Conservation (phyloP, 2,329 filamentous ascomycete genomes). For the Cytospora paraplurivora region DNA sequence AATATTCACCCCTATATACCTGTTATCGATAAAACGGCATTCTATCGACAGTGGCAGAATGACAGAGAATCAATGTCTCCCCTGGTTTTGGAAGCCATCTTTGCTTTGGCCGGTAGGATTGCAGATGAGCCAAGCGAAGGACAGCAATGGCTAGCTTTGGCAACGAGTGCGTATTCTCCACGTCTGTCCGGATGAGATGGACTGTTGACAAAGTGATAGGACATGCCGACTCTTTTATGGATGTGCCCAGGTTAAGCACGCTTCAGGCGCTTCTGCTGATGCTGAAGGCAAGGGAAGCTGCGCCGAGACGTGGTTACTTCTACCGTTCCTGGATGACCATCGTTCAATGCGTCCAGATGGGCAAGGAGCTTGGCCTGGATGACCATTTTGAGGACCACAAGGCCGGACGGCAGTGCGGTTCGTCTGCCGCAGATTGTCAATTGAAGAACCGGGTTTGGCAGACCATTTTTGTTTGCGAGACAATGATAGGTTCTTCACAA, state of each 20-base stretch:
- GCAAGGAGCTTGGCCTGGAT: constrained; percentile 84
- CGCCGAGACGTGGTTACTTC: constrained; percentile 91
- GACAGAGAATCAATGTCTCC: constrained; percentile 85
- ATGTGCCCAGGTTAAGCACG: constrained; percentile 85
- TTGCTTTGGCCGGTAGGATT: constrained; percentile 83
- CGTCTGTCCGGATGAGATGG: not conserved
- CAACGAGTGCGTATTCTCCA: constrained; percentile 65
- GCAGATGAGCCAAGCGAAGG: constrained; percentile 83
- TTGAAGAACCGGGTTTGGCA: constrained; percentile 91
- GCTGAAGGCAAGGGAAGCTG: constrained; percentile 88
- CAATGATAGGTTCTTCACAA: constrained; percentile 93
- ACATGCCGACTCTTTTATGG: constrained; percentile 92
- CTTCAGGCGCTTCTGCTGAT: constrained; percentile 87
- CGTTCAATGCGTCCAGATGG: constrained; percentile 90
- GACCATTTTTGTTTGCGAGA: constrained; percentile 78
- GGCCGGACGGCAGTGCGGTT: constrained; percentile 69
- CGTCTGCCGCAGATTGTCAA: constrained; percentile 72
- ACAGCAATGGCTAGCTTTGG: constrained; percentile 89
- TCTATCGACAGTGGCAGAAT: constrained; percentile 88
- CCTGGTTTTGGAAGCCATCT: constrained; percentile 84
- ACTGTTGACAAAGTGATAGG: constrained; percentile 53
- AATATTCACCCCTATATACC: constrained; percentile 93
- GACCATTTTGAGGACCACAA: constrained; percentile 83
- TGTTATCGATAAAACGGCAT: constrained; percentile 77
- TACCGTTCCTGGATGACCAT: constrained; percentile 97